Evolutionary conservation across 495 filamentous ascomycete species (phyloP), one percentile per base, ranked within the genome.

Genomic region (Endocarpon pusillum): DNA sequence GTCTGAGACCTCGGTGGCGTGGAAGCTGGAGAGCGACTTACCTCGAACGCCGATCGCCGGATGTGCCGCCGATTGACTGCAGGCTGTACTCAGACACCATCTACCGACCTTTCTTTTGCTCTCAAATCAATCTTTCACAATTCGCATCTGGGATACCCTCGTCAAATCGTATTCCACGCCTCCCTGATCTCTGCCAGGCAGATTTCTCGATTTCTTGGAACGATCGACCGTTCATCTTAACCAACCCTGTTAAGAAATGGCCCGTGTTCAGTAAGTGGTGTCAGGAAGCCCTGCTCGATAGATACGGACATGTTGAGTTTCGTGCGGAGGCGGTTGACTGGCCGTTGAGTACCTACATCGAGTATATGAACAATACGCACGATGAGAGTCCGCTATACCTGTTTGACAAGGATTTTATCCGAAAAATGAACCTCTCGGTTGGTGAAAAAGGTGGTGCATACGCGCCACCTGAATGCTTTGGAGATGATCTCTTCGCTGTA

Each of bases 371-470:
- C 12, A 69, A 91, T 48, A 84, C 65, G 53, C 55, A 57, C 17
- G 89, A 97, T 39, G 89, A 97, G 51, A 84, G 77, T 40, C 89
- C 89, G 0, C 60, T 97, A 1, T 97, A 96, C 47, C 66, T 97
- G 15, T 97, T 97, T 46, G 89, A 97, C 46, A 65, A 73, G 4
- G 61, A 61, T 10, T 97, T 97, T 44, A 82, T 78, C 5, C 74
- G 84, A 41, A 96, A 94, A 51, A 94, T 92, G 73, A 55, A 55
- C 12, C 58, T 93, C 21, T 58, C 58, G 14, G 61, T 81, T 12
- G 77, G 78, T 16, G 53, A 57, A 7, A 50, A 56, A 12, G 63
- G 64, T 19, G 64, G 71, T 6, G 62, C 68, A 3, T 97, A 94
- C 49, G 82, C 76, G 71, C 65, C 74, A n/a, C 89, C 89, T 0